Conservation (phyloP, 2,329 filamentous ascomycete genomes). For the Dactylonectria estremocensis region DNA sequence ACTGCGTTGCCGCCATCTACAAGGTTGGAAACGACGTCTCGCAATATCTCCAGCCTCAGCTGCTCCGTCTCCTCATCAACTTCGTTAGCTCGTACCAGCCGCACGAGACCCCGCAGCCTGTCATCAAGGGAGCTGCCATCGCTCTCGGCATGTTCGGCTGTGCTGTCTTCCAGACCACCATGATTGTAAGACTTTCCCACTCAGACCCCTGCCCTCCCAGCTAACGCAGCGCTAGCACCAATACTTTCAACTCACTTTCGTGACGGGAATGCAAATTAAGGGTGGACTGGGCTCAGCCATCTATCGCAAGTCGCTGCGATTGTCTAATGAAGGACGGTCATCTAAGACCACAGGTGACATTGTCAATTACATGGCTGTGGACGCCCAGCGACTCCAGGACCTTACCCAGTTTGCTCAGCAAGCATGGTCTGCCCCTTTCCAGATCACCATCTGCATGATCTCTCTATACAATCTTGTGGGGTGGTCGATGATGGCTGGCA, state of each 20-base stretch:
- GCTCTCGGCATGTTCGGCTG: constrained; percentile 93
- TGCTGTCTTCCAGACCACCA: constrained; percentile 88
- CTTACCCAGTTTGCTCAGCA: constrained; percentile 96
- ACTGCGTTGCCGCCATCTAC: constrained; percentile 85
- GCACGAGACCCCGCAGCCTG: constrained; percentile 77
- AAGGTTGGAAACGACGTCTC: constrained; percentile 91
- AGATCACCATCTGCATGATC: constrained; percentile 95
- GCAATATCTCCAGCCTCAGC: constrained; percentile 91
- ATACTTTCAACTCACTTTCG: constrained; percentile 96
- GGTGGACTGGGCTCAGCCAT: constrained; percentile 90
- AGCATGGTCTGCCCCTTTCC: constrained; percentile 96
- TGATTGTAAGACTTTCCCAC: constrained; percentile 66
- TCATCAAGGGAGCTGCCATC: constrained; percentile 88
- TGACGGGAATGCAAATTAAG: constrained; percentile 97
- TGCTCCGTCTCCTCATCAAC: constrained; percentile 85
- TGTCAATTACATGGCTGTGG: constrained; percentile 99
- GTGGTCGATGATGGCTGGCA: constrained; percentile 94
- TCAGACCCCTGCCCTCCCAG: background rate
- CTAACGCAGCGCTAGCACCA: constrained; percentile 73
- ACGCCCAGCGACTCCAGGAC: constrained; percentile 95
- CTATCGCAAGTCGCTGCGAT: constrained; percentile 89
- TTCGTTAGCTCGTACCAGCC: constrained; percentile 86
- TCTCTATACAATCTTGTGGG: constrained; percentile 97
- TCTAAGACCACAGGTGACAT: constrained; percentile 96
- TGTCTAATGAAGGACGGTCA: constrained; percentile 94